Base-by-base conservation (phyloP, 176 grass and related monocot species). In the Chrysopogon serrulatus region DNA sequence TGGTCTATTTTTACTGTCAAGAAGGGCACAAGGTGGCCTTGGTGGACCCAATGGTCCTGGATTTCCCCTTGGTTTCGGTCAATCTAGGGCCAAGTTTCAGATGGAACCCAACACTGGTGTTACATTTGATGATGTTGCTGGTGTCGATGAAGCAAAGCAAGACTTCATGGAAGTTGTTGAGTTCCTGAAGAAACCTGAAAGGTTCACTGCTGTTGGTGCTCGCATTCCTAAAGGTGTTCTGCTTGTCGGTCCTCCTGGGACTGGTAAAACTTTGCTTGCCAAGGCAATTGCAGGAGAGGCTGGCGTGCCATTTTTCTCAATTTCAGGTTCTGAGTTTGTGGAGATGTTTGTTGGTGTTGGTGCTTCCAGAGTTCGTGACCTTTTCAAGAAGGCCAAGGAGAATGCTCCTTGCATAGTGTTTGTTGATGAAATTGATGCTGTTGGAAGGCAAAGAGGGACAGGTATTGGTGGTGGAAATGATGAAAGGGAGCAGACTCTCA, bases 281-380 rank as follows among this genome's bases (percentile, higher is more conserved):
- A 98, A 98, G 87, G 96, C 96, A 51, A 98, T 98, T 75, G 96
- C 96, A 23, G 96, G 96, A 69, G 96, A 98, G 70, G 96, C 96
- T 74, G 96, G 96, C 65, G 96, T 98, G n/a, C 93, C 96, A 9
- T 98, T 98, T 75, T 98, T 95, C 79, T 98, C 96, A 27, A 98
- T 98, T 76, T 98, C 96, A 0, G 93, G 96, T 10, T 98, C 96
- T 48, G 96, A 98, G 82, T 98, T 98, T 64, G 96, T 98, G 73
- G 96, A 98, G 89, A 98, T 98, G 96, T 98, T 98, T 86, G 96
- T 98, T 62, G 96, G 96, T 71, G 96, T 98, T 54, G 96, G 96
- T 80, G 96, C 96, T 31, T 98, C 96, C 9, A 72, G 96, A 26
- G 96, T 98, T 33, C 96, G 96, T 84, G 96, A 98, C 86, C 91